Base-by-base conservation (phyloP, 345 rosid species). In the Eucalyptus curtisii region DNA sequence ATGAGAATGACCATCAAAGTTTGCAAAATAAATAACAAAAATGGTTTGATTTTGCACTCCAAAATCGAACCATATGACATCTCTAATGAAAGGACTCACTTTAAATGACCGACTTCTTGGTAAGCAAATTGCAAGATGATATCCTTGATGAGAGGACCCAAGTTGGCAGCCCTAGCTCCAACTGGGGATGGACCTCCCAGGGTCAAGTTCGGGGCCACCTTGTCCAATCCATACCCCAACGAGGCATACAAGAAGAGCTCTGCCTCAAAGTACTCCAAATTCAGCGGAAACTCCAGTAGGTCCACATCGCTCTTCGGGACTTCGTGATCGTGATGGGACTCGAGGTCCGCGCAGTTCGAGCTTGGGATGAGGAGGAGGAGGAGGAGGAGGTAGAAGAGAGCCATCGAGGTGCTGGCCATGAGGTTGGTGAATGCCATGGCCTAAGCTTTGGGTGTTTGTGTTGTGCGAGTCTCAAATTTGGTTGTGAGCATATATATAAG, bases 81-180 rank as follows among this genome's bases (percentile, higher is more conserved):
- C 19, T 44, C 22, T 15, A 25, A 37, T 19, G 33, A 49, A 42
- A 44, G 30, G 85, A 55, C 42, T 31, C 49, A 95, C 98, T 96
- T 95, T 91, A 97, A 86, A 90, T 98, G 99, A 37, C 98, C 99
- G 64, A 98, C 95, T 92, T 98, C 98, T 94, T 97, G 99, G 93
- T 92, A 92, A 50, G 95, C 98, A 91, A 98, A 98, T 84, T 98
- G 99, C 86, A 88, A 64, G 92, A 98, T 90, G 55, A 97, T 47
- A 90, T 95, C 97, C 64, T 90, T 91, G 11, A 93, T 94, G 31
- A 94, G 86, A 52, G 91, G 87, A 88, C 95, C 96, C 71, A 96
- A 96, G 37, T 89, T 90, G 85, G 98, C 99, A 90, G 50, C 90
- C 68, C 88, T 90, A 50, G 93, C 97, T 85, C 99, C 98, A 68